Percentiles rank a stretch among this genome's conserved stretches.
phyloP scores from a whole-genome alignment of 2,329 filamentous ascomycete species.

The Thielaviopsis ethacetica region DNA sequence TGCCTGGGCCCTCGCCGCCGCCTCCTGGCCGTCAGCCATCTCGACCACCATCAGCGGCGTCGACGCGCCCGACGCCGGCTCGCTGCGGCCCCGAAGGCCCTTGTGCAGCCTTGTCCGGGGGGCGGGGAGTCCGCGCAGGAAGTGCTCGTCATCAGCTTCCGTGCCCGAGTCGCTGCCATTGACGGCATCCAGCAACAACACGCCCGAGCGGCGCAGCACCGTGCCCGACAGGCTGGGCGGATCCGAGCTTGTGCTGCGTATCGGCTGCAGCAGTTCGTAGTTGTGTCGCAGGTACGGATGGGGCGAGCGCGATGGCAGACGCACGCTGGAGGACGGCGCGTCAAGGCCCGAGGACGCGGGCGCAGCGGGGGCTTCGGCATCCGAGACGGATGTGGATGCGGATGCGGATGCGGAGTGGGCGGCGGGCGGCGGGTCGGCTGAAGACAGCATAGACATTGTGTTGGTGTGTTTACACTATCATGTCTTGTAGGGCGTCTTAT shows the following conservation, averaged over 20 bases:
- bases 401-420: background rate
- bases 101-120: slow-evolving; percentile 60
- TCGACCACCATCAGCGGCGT: slow-evolving; percentile 38
- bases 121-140: slow-evolving; percentile 70
- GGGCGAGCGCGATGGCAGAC: slow-evolving; percentile 42
- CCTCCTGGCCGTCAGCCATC: slow-evolving; percentile 18
- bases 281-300: slow-evolving; percentile 50
- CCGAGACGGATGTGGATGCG: background rate
- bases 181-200: slow-evolving; percentile 1
- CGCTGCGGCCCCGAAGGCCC: slow-evolving; percentile 50
- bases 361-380: background rate
- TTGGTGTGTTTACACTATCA: background rate
- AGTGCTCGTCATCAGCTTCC: slow-evolving; percentile 87
- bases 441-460: background rate
- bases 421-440: background rate
- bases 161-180: slow-evolving; percentile 67
- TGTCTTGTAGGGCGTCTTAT: background rate
- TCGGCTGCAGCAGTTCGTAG: slow-evolving; percentile 36
- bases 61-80: slow-evolving; percentile 34
- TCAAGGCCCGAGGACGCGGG: no score
- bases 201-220: background rate
- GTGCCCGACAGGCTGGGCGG: background rate
- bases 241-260: slow-evolving; percentile 18
- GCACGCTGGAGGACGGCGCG: slow-evolving; percentile 18
- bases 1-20: slow-evolving; percentile 10